Evolutionary conservation across 2,329 filamentous ascomycete species (phyloP).

Genomic region (Magnaporthales sp.): DNA sequence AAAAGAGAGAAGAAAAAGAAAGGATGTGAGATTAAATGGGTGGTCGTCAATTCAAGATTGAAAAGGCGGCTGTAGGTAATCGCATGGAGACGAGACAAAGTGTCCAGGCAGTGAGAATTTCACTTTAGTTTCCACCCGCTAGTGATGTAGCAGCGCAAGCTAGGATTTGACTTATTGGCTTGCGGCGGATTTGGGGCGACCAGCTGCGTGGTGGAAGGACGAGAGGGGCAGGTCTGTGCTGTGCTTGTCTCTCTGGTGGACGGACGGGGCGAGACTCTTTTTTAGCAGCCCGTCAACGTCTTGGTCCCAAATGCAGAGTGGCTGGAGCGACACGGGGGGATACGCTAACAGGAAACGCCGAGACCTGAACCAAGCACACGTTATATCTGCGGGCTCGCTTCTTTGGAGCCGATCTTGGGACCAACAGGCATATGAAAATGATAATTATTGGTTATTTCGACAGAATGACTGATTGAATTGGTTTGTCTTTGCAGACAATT

Average conservation of each 20-base stretch:
- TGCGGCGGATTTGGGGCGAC: background rate
- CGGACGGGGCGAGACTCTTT: background rate
- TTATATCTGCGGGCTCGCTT: background rate
- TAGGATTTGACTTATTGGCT: background rate
- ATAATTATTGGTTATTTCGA: background rate
- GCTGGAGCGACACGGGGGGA: background rate
- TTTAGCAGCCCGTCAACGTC: conserved; percentile 1
- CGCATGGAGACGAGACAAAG: background rate
- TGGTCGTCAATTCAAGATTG: conserved; percentile 1
- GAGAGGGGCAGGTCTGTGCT: conserved; percentile 1
- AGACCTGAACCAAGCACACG: background rate
- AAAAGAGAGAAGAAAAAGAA: background rate
- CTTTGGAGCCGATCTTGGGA: background rate
- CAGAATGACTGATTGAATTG: background rate
- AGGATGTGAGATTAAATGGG: background rate
- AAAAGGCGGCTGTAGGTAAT: background rate
- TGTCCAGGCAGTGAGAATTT: background rate
- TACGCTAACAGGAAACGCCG: background rate
- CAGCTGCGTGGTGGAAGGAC: background rate
- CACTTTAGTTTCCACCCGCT: background rate
- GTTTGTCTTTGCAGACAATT: background rate
- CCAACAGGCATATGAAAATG: background rate
- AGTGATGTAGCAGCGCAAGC: background rate
- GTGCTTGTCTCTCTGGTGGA: background rate
- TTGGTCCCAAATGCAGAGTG: background rate